phyloP scores from a whole-genome alignment of 75 land plant species.

The Sequoiadendron giganteum region DNA sequence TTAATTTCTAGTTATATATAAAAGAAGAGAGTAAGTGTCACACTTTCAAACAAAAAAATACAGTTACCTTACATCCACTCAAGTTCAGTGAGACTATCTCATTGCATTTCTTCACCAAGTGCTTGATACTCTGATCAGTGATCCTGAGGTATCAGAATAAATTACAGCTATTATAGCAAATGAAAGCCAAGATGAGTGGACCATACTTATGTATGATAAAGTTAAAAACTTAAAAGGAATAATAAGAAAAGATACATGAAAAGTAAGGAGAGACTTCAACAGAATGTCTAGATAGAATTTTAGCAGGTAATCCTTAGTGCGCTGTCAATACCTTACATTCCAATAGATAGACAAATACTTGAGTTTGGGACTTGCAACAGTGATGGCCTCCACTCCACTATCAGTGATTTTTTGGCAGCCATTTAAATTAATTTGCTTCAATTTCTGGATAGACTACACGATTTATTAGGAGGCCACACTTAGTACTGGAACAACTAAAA shows the following conservation, averaged over 20 bases:
- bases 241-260: neutral
- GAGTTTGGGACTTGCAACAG: conserved; percentile 52
- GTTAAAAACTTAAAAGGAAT: neutral
- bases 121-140: conserved; percentile 60
- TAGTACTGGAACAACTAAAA: neutral
- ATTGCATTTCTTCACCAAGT: conserved; percentile 64
- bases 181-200: neutral
- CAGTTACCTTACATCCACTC: conserved; percentile 93
- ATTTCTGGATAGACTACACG: conserved; percentile 30
- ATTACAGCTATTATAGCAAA: neutral
- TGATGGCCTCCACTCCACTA: conserved; percentile 56
- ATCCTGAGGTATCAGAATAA: conserved; percentile 41
- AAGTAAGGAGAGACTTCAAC: neutral
- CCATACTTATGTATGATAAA: neutral
- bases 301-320: neutral
- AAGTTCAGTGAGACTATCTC: conserved; percentile 58
- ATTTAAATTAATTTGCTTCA: conserved; percentile 73
- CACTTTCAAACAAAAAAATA: neutral
- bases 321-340: conserved; percentile 73
- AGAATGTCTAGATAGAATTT: neutral
- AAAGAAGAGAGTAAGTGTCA: neutral
- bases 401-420: conserved; percentile 93
- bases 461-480: conserved; percentile 13
- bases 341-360: conserved; percentile 81
- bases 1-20: neutral